phyloP scores from a whole-genome alignment of 148 eudicot species.

The Polygonum aviculare region DNA sequence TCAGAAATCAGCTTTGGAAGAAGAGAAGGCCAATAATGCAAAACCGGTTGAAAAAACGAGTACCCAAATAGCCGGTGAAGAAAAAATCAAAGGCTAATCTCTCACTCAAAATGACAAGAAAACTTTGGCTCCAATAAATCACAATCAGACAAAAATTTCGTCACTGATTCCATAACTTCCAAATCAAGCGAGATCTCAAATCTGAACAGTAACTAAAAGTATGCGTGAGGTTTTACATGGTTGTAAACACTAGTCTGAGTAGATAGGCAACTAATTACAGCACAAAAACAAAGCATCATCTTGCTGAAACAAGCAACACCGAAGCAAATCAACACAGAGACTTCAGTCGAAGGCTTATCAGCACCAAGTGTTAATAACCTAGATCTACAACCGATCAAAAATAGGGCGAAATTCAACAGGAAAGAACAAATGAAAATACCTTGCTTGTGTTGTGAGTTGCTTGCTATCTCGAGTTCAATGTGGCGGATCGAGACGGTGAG shows the following conservation, averaged over 20 bases:
- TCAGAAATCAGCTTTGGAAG: neutral
- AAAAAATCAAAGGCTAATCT: neutral
- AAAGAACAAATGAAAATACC: neutral
- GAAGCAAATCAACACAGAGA: neutral
- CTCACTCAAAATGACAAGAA: neutral
- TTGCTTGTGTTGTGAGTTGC: neutral
- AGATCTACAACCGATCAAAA: neutral
- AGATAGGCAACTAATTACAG: neutral
- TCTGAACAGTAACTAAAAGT: neutral
- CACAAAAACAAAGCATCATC: neutral
- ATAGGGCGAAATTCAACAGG: neutral
- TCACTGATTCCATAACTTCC: neutral
- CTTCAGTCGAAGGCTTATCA: neutral
- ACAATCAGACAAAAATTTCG: neutral
- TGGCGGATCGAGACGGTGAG: neutral
- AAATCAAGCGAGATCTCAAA: constrained; percentile 8
- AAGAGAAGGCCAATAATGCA: neutral
- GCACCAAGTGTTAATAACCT: neutral
- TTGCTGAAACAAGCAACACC: neutral
- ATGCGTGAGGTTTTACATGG: constrained; percentile 46
- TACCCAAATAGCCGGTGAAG: neutral
- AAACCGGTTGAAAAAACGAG: neutral
- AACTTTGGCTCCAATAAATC: neutral
- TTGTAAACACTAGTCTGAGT: constrained; percentile 81
- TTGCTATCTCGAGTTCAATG: neutral